Base-by-base conservation (phyloP, 2,329 filamentous ascomycete species). In the Blastomyces emzantsi region DNA sequence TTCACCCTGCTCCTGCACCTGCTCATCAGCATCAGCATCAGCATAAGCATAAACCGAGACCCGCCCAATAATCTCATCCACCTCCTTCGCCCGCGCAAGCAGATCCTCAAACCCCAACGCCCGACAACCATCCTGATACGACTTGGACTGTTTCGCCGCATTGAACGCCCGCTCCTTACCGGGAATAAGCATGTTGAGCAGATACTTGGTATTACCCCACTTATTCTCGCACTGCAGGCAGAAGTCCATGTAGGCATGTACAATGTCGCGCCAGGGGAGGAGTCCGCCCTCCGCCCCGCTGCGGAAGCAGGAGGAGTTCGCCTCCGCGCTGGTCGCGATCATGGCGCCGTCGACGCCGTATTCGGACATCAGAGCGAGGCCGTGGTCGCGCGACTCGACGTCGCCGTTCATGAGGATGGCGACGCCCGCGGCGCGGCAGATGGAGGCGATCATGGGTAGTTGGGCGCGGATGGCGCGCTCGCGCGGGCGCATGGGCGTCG, bases 371-470 rank as follows among this genome's bases (percentile, higher is more conserved):
- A 99, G 81, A 64, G 80, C 74, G 8, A 89, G 72, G 0, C 87
- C 93, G 64, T 96, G 81, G 60, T 90, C 88, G 62, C 90, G 85
- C 47, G 81, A 85, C 62, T 83, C 85, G 0, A 99, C 92, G 71
- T 99, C 94, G 58, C 94, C 94, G 72, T 99, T 99, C 87, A 97
- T 92, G 51, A 97, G 77, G 72, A 93, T 97, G 9, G 93, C 92
- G 2, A 99, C 92, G 36, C 93, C 93, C 13, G 87, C 87, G 67
- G 92, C 87, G 67, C 84, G 87, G 72, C 94, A 99, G 1, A 96
- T 81, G 5, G 86, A 80, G 0, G 85, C 88, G 57, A 99, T 83
- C 90, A 96, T 96, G 64, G 83, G 83, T 65, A 99, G 80, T 76
- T 97, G 92, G 30, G 87, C 87, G 22, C 94, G 85, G 64, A 97